Base-by-base conservation (phyloP, 768 basidiomycete species). In the Termitomyces titanicus region DNA sequence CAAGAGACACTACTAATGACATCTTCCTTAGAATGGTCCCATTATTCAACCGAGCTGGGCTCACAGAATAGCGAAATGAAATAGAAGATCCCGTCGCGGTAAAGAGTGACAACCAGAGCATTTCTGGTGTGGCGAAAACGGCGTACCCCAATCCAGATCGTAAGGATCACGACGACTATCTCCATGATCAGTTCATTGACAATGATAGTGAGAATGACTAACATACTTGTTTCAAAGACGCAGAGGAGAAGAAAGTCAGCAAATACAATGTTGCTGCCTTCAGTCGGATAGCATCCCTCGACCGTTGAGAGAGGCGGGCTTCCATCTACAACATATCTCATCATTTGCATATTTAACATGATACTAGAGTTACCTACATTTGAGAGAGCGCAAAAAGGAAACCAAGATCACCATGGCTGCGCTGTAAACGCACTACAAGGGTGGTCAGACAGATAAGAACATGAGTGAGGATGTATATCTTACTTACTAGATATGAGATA, bases 271-370 rank as follows among this genome's bases (percentile, higher is more conserved):
- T 46, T 34, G 29, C 47, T 59, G 9, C 49, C 62, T 20, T 51
- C 53, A 31, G 18, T 39, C 1, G 51, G 53, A 33, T 61, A 57
- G 17, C 62, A 63, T 15, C 62, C 60, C 10, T 11, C 31, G 0
- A 59, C 45, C 0, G 37, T 53, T 17, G 57, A 47, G 18, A 63
- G 47, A 2, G 60, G 56, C 2, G 60, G 50, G 12, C 38, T 38
- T 12, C 57, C 57, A 46, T 53, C 53, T 59, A 27, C 2, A 31
- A 20, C 7, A 17, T 45, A 12, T 40, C 12, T 42, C 2, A n/a
- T 40, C 18, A 31, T 13, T 38, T n/a, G 5, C 2, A 1, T 17
- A 20, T 22, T 5, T 13, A 31, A n/a, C 8, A 51, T 20, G 33
- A 25, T 24, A 8, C 15, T 38, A 15, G 18, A 5, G 46, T 24